Base-by-base conservation (phyloP, 768 basidiomycete species). In the Pholiota microspora region DNA sequence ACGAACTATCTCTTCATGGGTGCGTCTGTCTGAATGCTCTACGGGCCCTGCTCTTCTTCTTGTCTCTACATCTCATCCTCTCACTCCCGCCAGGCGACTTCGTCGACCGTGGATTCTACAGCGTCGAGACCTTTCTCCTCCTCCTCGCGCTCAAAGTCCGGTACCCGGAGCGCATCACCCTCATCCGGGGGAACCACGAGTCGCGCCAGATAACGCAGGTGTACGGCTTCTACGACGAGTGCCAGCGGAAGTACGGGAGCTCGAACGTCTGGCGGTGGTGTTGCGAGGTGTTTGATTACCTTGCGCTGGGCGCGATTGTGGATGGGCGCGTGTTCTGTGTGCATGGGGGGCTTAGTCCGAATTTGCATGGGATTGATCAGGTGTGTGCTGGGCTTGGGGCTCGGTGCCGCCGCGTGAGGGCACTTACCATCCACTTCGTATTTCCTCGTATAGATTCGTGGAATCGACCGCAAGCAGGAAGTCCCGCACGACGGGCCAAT, bases 401-500 rank as follows among this genome's bases (percentile, higher is more conserved):
- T n/a, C 9, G 27, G 28, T 29, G 28, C 27, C 10, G 18, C n/a
- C n/a, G n/a, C n/a, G n/a, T n/a, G n/a, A n/a, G n/a, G n/a, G n/a
- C n/a, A n/a, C n/a, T n/a, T n/a, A n/a, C n/a, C n/a, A n/a, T n/a
- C n/a, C n/a, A n/a, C n/a, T n/a, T n/a, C 13, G n/a, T 42, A 59
- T 54, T 35, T 46, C 23, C 28, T 40, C 15, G 3, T 25, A 49
- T 68, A 91, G 94, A 98, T 98, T 62, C 89, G 96, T 48, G 80
- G 86, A 32, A 96, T 98, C 63, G 95, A 98, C 75, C 75, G 96
- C 29, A 94, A 95, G 69, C 94, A 96, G 70, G 96, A 98, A 67
- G 96, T 98, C 21, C 96, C 96, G 24, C 96, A 98, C 69, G 96
- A 98, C 67, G 96, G 96, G 10, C 87, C 94, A 7, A 98, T 98